Base-by-base conservation (phyloP, 345 rosid species). In the Alliaria petiolata region DNA sequence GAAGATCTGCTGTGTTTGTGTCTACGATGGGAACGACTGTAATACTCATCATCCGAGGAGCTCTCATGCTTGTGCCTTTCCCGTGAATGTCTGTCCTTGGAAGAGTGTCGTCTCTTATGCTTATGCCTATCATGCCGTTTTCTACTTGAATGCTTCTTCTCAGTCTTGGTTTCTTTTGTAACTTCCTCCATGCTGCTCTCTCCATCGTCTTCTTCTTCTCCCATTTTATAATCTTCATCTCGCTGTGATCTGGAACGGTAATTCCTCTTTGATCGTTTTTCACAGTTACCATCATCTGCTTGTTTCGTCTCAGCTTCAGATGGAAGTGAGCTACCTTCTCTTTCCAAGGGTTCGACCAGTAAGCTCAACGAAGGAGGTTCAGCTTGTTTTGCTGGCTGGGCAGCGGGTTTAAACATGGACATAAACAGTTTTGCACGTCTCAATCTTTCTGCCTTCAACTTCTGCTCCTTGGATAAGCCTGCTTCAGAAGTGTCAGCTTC, bases 391-490 rank as follows among this genome's bases (percentile, higher is more conserved):
- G 65, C 63, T 4, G 93, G 82, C 45, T 76, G 85, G 65, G 82
- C 80, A 71, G 85, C 84, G 60, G 76, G 68, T 83, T 84, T 89
- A 35, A 95, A 59, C 96, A 83, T 78, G 76, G 97, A 85, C 54
- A 93, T 83, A 76, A 95, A 91, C 89, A 89, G 81, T 80, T 91
- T 95, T 49, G 99, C 99, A 26, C 99, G 93, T 76, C 82, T 95
- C 76, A 95, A 83, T 78, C 99, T 87, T 76, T 91, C 97, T 33
- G 98, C 95, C 83, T 88, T 89, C 69, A 95, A 65, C 82, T 89
- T 86, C 85, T 89, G 86, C 82, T 91, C 97, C 71, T 70, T 84
- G 35, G 83, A 75, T 78, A 93, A 69, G 72, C 74, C 70, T 25
- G 84, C 83, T 81, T 89, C 96, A 16, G 89, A 82, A 47, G 91